Percentiles rank a stretch among this genome's conserved stretches.
Evolutionary conservation across 768 basidiomycete species (phyloP).

Genomic region (Suillus cothurnatus): DNA sequence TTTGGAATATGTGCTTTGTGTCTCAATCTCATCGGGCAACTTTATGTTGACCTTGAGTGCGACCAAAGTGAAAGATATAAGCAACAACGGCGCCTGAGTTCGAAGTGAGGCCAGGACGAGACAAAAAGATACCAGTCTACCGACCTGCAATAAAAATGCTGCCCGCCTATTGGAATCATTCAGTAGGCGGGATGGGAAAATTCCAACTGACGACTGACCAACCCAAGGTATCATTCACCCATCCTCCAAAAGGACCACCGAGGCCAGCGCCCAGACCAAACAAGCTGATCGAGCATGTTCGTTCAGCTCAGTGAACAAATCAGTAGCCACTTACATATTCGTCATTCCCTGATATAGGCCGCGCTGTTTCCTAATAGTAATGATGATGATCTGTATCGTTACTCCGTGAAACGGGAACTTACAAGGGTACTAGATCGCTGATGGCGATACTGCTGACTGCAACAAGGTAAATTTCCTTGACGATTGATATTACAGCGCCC

Average conservation of each 20-base stretch:
- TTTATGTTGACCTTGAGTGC: slow-evolving; percentile 76
- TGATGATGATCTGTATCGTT: background rate
- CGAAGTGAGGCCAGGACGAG: slow-evolving; percentile 14
- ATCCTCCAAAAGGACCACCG: slow-evolving; percentile 81
- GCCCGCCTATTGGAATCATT: slow-evolving; percentile 58
- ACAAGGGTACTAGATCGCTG: slow-evolving; percentile 89
- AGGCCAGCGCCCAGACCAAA: slow-evolving; percentile 84
- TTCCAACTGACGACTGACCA: slow-evolving; percentile 54
- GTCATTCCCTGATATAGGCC: slow-evolving; percentile 92
- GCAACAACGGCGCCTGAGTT: slow-evolving; percentile 71
- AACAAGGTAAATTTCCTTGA: slow-evolving; percentile 19
- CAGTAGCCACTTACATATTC: slow-evolving; percentile 63
- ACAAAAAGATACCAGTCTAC: slow-evolving; percentile 19
- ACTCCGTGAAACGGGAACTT: slow-evolving; percentile 31
- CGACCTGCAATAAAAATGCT: slow-evolving; percentile 85
- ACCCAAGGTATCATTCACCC: slow-evolving; percentile 83
- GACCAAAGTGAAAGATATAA: slow-evolving; percentile 71
- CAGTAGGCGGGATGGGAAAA: background rate
- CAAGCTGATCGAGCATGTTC: slow-evolving; percentile 46
- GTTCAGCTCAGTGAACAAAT: slow-evolving; percentile 8
- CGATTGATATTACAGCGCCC: slow-evolving; percentile 13
- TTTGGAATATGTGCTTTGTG: slow-evolving; percentile 61
- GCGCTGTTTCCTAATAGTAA: slow-evolving; percentile 64
- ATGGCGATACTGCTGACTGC: slow-evolving; percentile 82
- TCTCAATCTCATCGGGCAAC: slow-evolving; percentile 66